Percentiles rank a stretch among this genome's conserved stretches.
Evolutionary conservation across 495 filamentous ascomycete genomes (phyloP).

Genomic region (Penicillium fimorum): DNA sequence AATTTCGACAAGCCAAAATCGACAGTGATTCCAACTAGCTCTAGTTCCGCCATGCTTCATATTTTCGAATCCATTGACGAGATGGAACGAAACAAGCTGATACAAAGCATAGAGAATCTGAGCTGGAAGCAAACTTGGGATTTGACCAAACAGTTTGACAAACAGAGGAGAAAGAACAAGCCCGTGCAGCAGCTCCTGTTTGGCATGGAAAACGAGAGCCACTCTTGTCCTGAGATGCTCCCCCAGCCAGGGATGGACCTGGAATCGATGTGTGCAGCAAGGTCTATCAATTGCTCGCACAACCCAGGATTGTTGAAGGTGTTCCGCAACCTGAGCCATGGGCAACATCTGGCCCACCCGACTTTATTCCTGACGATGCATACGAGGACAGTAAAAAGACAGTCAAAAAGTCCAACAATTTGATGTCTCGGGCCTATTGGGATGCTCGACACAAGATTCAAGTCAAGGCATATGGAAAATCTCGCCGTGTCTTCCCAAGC

Average conservation of each 20-base stretch:
- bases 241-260: slow-evolving; percentile 6
- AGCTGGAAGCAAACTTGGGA: neutral
- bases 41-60: neutral
- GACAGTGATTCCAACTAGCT: neutral
- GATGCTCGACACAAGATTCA: neutral
- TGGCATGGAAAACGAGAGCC: slow-evolving; percentile 3
- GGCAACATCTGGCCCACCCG: neutral
- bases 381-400: neutral
- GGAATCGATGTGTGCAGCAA: slow-evolving; percentile 9
- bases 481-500: slow-evolving; percentile 1
- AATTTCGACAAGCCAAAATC: neutral
- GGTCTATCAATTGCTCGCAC: slow-evolving; percentile 13
- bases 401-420: neutral
- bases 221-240: slow-evolving; percentile 6
- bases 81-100: neutral
- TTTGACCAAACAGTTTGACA: neutral
- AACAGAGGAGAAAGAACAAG: neutral
- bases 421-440: neutral
- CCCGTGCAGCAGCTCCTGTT: neutral
- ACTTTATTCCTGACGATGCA: neutral
- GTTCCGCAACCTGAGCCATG: neutral
- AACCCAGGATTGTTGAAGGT: neutral
- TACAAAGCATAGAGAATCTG: slow-evolving; percentile 1
- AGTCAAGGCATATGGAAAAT: neutral
- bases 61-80: neutral